Conservation (phyloP, 495 filamentous ascomycete genomes). For the Haplographium delicatum region DNA sequence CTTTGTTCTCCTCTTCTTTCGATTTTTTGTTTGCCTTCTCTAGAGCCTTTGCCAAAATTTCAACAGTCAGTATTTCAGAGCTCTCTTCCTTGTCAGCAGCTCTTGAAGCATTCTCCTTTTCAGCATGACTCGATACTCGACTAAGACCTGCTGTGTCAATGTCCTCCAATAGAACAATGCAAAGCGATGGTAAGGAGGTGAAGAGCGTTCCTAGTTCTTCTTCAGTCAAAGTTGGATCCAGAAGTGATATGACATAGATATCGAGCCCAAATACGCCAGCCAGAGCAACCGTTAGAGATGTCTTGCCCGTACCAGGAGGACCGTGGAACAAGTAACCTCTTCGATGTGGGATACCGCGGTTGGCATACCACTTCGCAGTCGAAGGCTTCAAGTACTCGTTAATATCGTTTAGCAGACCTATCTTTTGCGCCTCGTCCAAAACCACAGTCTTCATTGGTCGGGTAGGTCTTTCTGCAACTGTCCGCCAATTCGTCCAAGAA, state of each 20-base stretch:
- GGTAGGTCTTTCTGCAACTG: conserved; percentile 63
- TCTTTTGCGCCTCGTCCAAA: conserved; percentile 69
- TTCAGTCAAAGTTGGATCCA: conserved; percentile 60
- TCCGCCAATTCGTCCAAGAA: conserved; percentile 46
- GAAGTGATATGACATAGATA: conserved; percentile 60
- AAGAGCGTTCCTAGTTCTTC: conserved; percentile 65
- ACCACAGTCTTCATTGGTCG: conserved; percentile 81
- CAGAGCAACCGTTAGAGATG: conserved; percentile 56
- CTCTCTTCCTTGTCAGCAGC: conserved; percentile 14
- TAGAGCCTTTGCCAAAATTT: conserved; percentile 16
- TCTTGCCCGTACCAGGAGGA: conserved; percentile 64
- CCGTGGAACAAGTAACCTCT: conserved; percentile 83
- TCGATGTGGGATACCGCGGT: conserved; percentile 84
- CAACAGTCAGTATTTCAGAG: conserved; percentile 15
- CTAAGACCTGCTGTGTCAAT: conserved; percentile 65
- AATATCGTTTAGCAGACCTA: conserved; percentile 68
- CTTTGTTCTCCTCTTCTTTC: conserved; percentile 30
- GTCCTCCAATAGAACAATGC: conserved; percentile 67
- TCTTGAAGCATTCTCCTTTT: conserved; percentile 12
- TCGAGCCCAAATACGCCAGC: conserved; percentile 66
- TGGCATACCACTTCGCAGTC: conserved; percentile 52
- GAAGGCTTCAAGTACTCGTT: conserved; percentile 79
- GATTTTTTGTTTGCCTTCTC: conserved; percentile 28
- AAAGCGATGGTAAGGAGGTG: conserved; percentile 54
- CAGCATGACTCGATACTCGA: conserved; percentile 33